These are phyloP conservation scores for Aspergillus homomorphus DNA, from an alignment of 495 filamentous ascomycete species.

Conservation along the genomic window DNA sequence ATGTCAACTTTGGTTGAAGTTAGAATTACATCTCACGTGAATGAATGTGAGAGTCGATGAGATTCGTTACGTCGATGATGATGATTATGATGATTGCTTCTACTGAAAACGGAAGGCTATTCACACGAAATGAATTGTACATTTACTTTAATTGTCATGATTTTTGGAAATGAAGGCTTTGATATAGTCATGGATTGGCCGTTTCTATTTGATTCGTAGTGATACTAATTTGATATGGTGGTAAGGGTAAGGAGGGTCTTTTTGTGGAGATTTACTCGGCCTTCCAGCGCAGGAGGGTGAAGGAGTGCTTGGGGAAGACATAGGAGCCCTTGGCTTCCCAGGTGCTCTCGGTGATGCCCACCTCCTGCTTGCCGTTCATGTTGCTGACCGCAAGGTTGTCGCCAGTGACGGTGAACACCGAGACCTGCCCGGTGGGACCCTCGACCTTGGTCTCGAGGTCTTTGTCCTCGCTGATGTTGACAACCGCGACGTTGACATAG, in stretches of 20 bases:
- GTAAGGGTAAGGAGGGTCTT: neutral
- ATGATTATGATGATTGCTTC: neutral
- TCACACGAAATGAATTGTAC: neutral
- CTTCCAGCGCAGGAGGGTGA: constrained; percentile 68
- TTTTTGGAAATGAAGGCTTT: neutral
- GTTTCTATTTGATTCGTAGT: neutral
- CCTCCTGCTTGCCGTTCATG: constrained; percentile 57
- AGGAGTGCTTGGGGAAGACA: constrained; percentile 61
- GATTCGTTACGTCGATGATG: no score
- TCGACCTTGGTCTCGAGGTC: constrained; percentile 55
- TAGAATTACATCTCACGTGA: neutral
- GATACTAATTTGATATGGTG: no score
- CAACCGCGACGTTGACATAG: constrained; percentile 60
- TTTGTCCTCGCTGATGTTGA: constrained; percentile 61
- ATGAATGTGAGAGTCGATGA: no score
- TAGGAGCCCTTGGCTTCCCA: constrained; percentile 60
- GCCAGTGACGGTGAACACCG: constrained; percentile 61
- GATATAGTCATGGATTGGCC: neutral
- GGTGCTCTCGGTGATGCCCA: constrained; percentile 54
- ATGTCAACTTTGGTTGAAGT: constrained; percentile 53
- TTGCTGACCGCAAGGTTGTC: constrained; percentile 54
- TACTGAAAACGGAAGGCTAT: neutral
- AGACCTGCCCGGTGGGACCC: constrained; percentile 45
- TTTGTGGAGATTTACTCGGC: constrained; percentile 25
- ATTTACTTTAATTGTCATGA: neutral